phyloP scores from a whole-genome alignment of 495 filamentous ascomycete species.

The Hypoxylon trugodes region DNA sequence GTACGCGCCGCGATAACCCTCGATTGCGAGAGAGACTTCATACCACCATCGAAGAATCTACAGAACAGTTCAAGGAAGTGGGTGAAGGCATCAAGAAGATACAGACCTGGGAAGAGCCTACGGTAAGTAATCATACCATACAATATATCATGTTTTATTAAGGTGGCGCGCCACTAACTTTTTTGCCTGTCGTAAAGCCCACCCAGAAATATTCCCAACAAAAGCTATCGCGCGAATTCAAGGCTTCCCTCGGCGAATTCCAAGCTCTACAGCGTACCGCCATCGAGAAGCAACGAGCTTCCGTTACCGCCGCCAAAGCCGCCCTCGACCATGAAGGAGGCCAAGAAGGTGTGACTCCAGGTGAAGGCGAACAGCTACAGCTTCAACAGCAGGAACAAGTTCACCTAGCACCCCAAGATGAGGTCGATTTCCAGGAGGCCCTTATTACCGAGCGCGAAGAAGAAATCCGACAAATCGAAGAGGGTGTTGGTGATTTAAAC shows the following conservation, averaged over 20 bases:
- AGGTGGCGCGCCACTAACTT: slow-evolving; percentile 28
- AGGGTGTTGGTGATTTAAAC: slow-evolving; percentile 92
- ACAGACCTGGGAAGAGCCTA: slow-evolving; percentile 88
- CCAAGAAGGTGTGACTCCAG: slow-evolving; percentile 39
- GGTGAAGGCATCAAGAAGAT: slow-evolving; percentile 94
- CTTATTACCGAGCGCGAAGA: slow-evolving; percentile 94
- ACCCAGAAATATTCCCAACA: slow-evolving; percentile 91
- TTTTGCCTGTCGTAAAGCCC: slow-evolving; percentile 60
- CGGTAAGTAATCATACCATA: slow-evolving; percentile 64
- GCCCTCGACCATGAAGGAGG: slow-evolving; percentile 69
- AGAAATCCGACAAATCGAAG: slow-evolving; percentile 97
- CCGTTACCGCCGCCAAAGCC: slow-evolving; percentile 77
- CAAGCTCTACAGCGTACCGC: slow-evolving; percentile 87
- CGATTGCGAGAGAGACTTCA: slow-evolving; percentile 90
- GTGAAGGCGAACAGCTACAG: slow-evolving; percentile 61
- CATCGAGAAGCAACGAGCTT: slow-evolving; percentile 90
- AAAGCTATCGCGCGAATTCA: slow-evolving; percentile 92
- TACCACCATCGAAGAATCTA: slow-evolving; percentile 82
- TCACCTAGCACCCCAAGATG: slow-evolving; percentile 87
- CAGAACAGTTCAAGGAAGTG: slow-evolving; percentile 86
- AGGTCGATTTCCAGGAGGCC: slow-evolving; percentile 97
- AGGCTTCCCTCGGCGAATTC: slow-evolving; percentile 85
- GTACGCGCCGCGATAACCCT: slow-evolving; percentile 90
- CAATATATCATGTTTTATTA: background rate
- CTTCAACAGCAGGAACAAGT: slow-evolving; percentile 79